Conservation (phyloP, 768 basidiomycete species). For the Chiua virens region DNA sequence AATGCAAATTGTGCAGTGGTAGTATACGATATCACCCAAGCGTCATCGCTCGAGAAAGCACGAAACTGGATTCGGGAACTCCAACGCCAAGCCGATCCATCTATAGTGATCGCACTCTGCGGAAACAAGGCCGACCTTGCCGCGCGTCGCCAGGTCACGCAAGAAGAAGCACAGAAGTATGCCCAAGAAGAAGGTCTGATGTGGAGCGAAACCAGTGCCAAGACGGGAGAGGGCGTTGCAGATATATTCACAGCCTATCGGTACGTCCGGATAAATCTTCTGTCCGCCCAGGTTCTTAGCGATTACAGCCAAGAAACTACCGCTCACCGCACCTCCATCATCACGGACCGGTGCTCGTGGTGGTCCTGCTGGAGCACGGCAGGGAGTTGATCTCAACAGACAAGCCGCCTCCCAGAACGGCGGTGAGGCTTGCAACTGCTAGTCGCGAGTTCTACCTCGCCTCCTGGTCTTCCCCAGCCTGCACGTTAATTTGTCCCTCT, state of each 20-base stretch:
- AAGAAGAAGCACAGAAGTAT: constrained; percentile 90
- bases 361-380: constrained; percentile 48
- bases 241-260: constrained; percentile 87
- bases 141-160: constrained; percentile 79
- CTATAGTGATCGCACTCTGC: constrained; percentile 93
- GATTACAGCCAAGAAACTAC: constrained; percentile 79
- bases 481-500: constrained; percentile 12
- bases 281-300: neutral
- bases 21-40: constrained; percentile 94
- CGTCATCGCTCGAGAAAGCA: constrained; percentile 91
- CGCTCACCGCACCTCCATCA: constrained; percentile 71
- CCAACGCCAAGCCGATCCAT: constrained; percentile 96
- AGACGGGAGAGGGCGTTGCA: constrained; percentile 82
- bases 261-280: constrained; percentile 41
- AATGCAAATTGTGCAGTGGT: constrained; percentile 94
- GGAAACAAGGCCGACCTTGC: constrained; percentile 93
- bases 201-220: constrained; percentile 92
- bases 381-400: constrained; percentile 82
- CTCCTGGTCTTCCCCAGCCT: constrained; percentile 4
- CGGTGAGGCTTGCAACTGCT: constrained; percentile 79
- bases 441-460: constrained; percentile 17
- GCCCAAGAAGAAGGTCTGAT: constrained; percentile 90
- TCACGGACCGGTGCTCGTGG: constrained; percentile 55
- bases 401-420: constrained; percentile 49
- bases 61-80: constrained; percentile 95